Percentiles rank a stretch among this genome's conserved stretches.
These are phyloP conservation scores for Dioscorea dumetorum DNA, from an alignment of 106 monocot genomes.

Conservation along the genomic window DNA sequence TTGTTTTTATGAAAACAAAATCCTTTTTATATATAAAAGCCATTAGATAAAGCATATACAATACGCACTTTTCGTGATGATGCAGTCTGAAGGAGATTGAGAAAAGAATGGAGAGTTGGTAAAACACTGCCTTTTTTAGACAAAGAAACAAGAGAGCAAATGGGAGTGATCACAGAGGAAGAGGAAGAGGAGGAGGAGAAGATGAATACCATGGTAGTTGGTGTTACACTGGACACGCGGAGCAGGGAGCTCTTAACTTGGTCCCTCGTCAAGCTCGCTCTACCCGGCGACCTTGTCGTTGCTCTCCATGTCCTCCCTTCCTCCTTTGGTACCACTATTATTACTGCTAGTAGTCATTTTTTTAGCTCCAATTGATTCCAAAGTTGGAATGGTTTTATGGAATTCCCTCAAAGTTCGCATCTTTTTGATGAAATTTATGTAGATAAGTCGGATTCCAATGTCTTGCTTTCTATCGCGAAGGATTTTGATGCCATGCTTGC, in stretches of 20 bases:
- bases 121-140: not conserved
- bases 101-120: no score
- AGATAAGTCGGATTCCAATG: slow-evolving; percentile 17
- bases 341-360: not conserved
- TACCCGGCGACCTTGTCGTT: slow-evolving; percentile 41
- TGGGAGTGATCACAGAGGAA: not conserved
- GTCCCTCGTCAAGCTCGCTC: slow-evolving; percentile 58
- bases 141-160: not conserved
- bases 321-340: slow-evolving; percentile 1
- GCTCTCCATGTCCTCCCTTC: slow-evolving; percentile 40
- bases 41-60: no score
- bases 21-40: no score
- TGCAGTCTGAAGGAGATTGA: no score
- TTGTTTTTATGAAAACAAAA: no score
- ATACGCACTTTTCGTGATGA: no score
- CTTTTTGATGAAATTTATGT: not conserved
- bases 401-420: not conserved
- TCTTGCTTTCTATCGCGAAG: slow-evolving; percentile 29
- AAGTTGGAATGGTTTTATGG: no score
- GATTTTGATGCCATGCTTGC: slow-evolving; percentile 43
- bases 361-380: not conserved
- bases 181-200: not conserved
- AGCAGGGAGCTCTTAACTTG: slow-evolving; percentile 61
- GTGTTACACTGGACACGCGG: slow-evolving; percentile 37
- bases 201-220: slow-evolving; percentile 39